phyloP scores from a whole-genome alignment of 306 rosid species.

The Sicyos baderoa region DNA sequence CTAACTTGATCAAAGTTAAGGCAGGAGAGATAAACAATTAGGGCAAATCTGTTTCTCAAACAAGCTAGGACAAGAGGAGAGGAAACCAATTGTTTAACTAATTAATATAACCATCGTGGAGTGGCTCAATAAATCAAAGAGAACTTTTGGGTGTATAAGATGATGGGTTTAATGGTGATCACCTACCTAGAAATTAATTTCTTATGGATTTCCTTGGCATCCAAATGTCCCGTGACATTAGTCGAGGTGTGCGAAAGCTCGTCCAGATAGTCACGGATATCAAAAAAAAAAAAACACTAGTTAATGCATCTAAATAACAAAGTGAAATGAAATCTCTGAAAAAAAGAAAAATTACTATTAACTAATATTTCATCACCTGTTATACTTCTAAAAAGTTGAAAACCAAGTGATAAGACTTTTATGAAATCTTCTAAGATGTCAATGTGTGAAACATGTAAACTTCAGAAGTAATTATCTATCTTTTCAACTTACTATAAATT shows the following conservation, averaged over 20 bases:
- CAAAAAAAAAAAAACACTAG: neutral
- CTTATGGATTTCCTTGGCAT: too few relatives aligned
- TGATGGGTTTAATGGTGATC: too few relatives aligned
- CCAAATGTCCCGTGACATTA: too few relatives aligned
- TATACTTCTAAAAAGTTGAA: neutral
- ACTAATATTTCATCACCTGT: neutral
- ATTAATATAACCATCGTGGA: too few relatives aligned
- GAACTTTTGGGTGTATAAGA: too few relatives aligned
- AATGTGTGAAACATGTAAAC: neutral
- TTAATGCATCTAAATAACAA: neutral
- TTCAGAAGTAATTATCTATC: neutral
- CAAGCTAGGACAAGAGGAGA: conserved; percentile 6
- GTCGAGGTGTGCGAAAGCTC: too few relatives aligned
- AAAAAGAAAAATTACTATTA: neutral
- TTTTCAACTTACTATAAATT: neutral
- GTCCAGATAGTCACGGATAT: too few relatives aligned
- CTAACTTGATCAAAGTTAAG: conserved; percentile 10
- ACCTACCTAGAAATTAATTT: too few relatives aligned
- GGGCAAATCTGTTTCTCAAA: neutral
- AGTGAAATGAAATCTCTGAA: neutral
- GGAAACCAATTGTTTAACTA: neutral
- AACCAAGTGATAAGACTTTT: neutral
- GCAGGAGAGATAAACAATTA: conserved; percentile 12
- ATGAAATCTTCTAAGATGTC: neutral
- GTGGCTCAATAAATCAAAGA: too few relatives aligned